phyloP scores from a whole-genome alignment of 179 eudicot species.

The Nepenthes alata region DNA sequence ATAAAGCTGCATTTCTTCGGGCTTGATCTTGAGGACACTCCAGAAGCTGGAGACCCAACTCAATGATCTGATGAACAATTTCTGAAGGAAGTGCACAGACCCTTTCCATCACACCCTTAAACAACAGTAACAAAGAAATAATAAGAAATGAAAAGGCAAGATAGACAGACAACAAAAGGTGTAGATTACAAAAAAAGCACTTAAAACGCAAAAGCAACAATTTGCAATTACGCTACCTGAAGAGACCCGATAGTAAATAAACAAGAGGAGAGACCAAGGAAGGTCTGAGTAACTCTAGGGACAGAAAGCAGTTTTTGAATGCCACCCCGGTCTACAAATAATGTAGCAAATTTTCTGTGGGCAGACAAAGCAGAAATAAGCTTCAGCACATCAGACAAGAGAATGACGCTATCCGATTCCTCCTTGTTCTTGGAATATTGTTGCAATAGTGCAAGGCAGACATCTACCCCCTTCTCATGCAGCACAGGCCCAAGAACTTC shows the following conservation, averaged over 20 bases:
- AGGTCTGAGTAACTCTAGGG: constrained; percentile 66
- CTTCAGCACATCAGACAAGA: constrained; percentile 84
- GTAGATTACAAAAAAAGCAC: no score
- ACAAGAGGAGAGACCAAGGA: constrained; percentile 82
- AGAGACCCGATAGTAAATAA: constrained; percentile 89
- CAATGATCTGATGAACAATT: constrained; percentile 58
- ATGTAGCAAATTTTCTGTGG: constrained; percentile 81
- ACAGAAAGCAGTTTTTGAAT: constrained; percentile 76
- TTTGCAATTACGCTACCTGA: constrained; percentile 42
- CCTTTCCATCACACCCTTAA: constrained; percentile 92
- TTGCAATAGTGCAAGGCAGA: constrained; percentile 62
- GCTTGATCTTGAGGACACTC: constrained; percentile 91
- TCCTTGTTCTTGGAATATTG: constrained; percentile 45
- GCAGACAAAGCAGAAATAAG: constrained; percentile 84
- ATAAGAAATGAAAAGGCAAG: no score
- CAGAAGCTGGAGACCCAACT: constrained; percentile 80
- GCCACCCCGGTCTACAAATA: constrained; percentile 92
- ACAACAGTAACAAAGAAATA: constrained; percentile 8
- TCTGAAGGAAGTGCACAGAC: constrained; percentile 86
- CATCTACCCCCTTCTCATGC: constrained; percentile 96
- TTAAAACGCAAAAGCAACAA: background rate
- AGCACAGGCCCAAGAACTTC: constrained; percentile 94
- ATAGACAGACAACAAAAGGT: no score
- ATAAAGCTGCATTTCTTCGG: constrained; percentile 83
- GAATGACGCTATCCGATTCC: constrained; percentile 30